Conservation (phyloP, 805 yeast species). For the Saturnispora zaruensis region DNA sequence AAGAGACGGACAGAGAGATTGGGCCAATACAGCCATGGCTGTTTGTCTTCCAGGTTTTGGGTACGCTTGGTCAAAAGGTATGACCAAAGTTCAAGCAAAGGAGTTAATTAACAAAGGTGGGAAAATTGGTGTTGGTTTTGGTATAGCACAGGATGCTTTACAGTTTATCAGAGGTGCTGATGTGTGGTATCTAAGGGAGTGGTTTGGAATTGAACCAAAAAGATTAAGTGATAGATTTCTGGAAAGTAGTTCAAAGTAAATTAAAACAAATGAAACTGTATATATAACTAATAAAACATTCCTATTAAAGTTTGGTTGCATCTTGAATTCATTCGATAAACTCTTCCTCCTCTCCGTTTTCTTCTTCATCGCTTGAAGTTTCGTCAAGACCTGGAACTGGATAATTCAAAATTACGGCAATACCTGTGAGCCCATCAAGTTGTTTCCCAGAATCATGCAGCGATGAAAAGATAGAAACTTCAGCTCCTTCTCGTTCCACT, state of each 20-base stretch:
- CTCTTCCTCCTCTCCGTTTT: constrained; percentile 8
- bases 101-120: constrained; percentile 44
- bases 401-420: constrained; percentile 78
- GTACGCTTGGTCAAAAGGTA: constrained; percentile 38
- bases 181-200: constrained; percentile 50
- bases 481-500: constrained; percentile 66
- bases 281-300: not conserved
- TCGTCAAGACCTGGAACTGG: constrained; percentile 76
- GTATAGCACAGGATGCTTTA: constrained; percentile 58
- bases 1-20: constrained; percentile 41
- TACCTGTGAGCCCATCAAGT: constrained; percentile 79
- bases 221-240: constrained; percentile 19
- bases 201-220: constrained; percentile 24
- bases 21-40: constrained; percentile 53
- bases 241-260: not conserved
- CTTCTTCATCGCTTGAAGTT: constrained; percentile 32
- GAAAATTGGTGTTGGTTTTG: constrained; percentile 49
- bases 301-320: not conserved
- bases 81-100: constrained; percentile 36
- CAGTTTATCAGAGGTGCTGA: constrained; percentile 50
- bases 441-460: constrained; percentile 88
- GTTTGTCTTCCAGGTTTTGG: constrained; percentile 43
- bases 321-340: not conserved
- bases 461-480: constrained; percentile 70
- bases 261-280: not conserved